Evolutionary conservation across 2,329 filamentous ascomycete genomes (phyloP).

Genomic region (Penicillium hesseltinei): DNA sequence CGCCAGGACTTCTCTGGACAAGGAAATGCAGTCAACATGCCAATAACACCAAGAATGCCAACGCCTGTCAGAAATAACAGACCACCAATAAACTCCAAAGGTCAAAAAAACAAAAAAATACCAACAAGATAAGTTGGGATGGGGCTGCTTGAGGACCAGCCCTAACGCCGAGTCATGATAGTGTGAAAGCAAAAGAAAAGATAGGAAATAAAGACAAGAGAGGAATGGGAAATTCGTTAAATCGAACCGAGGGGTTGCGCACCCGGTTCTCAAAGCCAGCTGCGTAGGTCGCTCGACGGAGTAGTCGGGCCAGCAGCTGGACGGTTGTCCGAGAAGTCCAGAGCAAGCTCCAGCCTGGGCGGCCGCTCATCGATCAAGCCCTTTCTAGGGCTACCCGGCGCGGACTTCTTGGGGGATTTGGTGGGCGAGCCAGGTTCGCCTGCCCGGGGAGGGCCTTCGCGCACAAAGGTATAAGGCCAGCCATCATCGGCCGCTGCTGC

Average conservation of each 20-base stretch:
- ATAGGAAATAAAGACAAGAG: constrained; percentile 15
- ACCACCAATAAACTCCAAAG: constrained; percentile 13
- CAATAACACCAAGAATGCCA: constrained; percentile 26
- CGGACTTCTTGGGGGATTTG: constrained; percentile 50
- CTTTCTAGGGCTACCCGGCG: constrained; percentile 44
- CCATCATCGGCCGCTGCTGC: constrained; percentile 81
- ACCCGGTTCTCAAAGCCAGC: constrained; percentile 36
- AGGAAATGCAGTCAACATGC: constrained; percentile 11
- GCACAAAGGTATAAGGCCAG: constrained; percentile 79
- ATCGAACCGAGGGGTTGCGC: constrained; percentile 1
- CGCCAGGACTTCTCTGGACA: constrained; percentile 18
- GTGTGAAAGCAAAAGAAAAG: constrained; percentile 14
- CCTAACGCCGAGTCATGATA: constrained; percentile 28
- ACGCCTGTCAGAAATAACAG: constrained; percentile 15
- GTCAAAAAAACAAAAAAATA: constrained; percentile 9
- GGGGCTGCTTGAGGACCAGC: constrained; percentile 6
- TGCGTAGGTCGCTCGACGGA: constrained; percentile 31
- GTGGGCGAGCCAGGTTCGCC: constrained; percentile 38
- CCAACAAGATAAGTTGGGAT: constrained; percentile 7
- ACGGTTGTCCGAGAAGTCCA: constrained; percentile 32
- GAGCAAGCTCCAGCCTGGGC: constrained; percentile 58
- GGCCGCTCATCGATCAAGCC: constrained; percentile 49
- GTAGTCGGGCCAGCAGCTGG: constrained; percentile 21
- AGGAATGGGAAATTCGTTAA: constrained; percentile 13
- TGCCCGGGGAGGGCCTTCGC: constrained; percentile 50